Conservation (phyloP, 371 early-diverging fungal species). For the Synchytrium microbalum region DNA sequence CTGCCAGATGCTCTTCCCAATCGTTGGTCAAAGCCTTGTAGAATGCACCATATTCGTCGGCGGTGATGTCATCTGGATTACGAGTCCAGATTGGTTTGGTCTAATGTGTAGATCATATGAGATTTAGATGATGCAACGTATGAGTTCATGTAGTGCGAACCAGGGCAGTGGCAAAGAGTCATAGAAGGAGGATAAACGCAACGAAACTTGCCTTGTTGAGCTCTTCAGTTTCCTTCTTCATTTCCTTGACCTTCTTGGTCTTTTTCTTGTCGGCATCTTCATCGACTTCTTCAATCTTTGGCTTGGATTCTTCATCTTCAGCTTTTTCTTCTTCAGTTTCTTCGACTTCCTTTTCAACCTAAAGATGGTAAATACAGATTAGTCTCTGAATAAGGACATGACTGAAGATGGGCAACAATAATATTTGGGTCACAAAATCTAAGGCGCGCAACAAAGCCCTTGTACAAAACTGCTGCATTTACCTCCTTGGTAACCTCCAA, state of each 20-base stretch:
- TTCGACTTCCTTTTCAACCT: slow-evolving; percentile 67
- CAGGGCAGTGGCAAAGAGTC: too few species aligned
- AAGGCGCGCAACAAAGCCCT: too few species aligned
- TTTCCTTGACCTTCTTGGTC: slow-evolving; percentile 72
- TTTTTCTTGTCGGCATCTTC: slow-evolving; percentile 57
- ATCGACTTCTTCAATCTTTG: slow-evolving; percentile 58
- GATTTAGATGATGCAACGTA: slow-evolving; percentile 14
- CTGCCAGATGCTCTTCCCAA: slow-evolving; percentile 90
- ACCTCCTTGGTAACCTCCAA: slow-evolving; percentile 79
- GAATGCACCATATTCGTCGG: slow-evolving; percentile 86
- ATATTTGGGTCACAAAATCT: too few species aligned
- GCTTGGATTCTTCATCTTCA: slow-evolving; percentile 54
- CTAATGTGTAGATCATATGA: slow-evolving; percentile 22
- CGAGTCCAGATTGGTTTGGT: slow-evolving; percentile 94
- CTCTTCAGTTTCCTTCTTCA: slow-evolving; percentile 68
- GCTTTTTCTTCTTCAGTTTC: slow-evolving; percentile 33
- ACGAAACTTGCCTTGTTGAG: slow-evolving; percentile 55
- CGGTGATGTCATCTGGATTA: slow-evolving; percentile 80
- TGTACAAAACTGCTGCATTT: slow-evolving; percentile 77
- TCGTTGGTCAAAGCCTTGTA: slow-evolving; percentile 92
- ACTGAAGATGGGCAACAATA: too few species aligned
- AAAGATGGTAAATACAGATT: too few species aligned
- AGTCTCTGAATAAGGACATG: too few species aligned
- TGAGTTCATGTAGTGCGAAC: slow-evolving; percentile 7
- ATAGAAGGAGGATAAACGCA: too few species aligned